Conservation (phyloP, 495 filamentous ascomycete species). For the Penicillium fimorum region DNA sequence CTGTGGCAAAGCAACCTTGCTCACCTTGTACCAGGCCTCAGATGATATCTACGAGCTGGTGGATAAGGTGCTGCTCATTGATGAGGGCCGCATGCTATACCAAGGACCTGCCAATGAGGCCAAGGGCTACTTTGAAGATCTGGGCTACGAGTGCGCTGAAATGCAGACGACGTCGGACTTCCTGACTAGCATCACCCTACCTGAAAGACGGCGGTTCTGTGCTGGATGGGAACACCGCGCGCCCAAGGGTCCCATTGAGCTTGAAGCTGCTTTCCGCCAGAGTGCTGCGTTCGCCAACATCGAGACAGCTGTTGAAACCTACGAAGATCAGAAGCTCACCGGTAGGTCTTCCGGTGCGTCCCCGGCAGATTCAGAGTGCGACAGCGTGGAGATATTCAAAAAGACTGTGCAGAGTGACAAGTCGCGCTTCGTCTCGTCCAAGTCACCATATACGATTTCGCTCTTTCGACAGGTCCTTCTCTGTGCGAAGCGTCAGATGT, state of each 20-base stretch:
- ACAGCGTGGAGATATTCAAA: conserved; percentile 42
- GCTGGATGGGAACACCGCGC: conserved; percentile 64
- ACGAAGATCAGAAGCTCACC: conserved; percentile 39
- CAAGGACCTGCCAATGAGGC: conserved; percentile 72
- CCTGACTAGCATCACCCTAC: conserved; percentile 74
- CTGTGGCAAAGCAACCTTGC: conserved; percentile 73
- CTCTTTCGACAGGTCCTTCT: conserved; percentile 61
- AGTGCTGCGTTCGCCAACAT: conserved; percentile 48
- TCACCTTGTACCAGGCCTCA: conserved; percentile 77
- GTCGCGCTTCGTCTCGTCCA: conserved; percentile 39
- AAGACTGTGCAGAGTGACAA: conserved; percentile 43
- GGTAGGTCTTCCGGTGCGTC: conserved; percentile 31
- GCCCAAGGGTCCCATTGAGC: conserved; percentile 67
- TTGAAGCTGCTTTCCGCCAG: conserved; percentile 55
- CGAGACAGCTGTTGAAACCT: conserved; percentile 48
- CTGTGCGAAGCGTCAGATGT: conserved; percentile 60
- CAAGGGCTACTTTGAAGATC: conserved; percentile 71
- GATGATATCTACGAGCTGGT: conserved; percentile 82
- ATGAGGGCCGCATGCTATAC: conserved; percentile 75
- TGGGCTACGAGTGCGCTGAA: conserved; percentile 74
- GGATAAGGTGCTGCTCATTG: conserved; percentile 82
- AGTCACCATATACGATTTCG: conserved; percentile 57
- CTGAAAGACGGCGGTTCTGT: conserved; percentile 61
- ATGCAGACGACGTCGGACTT: conserved; percentile 83
- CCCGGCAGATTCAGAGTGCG: conserved; percentile 42